A percentile compares a stretch with the other conserved stretches of the same genome.
phyloP scores from a whole-genome alignment of 164 flowering plant species.

The Magnolia changhungtana region DNA sequence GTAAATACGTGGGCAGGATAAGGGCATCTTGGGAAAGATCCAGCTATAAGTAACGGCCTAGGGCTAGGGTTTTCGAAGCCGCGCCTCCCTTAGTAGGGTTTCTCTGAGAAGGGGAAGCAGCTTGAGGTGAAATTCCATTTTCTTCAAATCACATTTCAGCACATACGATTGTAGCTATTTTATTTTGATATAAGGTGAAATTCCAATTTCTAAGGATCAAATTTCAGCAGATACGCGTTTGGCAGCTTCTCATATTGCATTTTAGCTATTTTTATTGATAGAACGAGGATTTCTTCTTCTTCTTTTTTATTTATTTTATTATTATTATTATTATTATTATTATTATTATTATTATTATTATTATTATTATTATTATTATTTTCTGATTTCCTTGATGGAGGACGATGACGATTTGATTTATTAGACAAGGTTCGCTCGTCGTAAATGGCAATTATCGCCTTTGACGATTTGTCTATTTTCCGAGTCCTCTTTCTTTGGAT shows the following conservation, averaged over 20 bases:
- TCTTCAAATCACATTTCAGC: too few species aligned
- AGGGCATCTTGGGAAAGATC: neutral
- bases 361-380: too few species aligned
- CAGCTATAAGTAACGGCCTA: neutral
- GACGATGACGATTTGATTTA: slow-evolving; percentile 1
- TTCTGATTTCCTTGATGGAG: neutral
- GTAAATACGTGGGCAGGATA: neutral
- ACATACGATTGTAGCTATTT: too few species aligned
- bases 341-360: too few species aligned
- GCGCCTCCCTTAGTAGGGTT: neutral
- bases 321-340: too few species aligned
- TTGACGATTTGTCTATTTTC: neutral
- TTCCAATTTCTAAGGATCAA: too few species aligned
- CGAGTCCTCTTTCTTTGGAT: neutral
- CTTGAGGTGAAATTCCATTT: neutral
- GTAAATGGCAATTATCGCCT: neutral
- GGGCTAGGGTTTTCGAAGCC: neutral
- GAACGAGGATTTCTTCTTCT: neutral
- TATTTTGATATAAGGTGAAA: too few species aligned
- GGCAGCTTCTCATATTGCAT: neutral
- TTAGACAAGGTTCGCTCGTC: slow-evolving; percentile 4
- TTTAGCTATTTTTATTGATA: neutral
- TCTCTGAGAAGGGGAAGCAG: neutral
- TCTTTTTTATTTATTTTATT: too few species aligned
- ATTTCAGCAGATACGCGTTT: too few species aligned